Conservation (phyloP, 805 yeast species). For the Wickerhamomyces chaumierensis region DNA sequence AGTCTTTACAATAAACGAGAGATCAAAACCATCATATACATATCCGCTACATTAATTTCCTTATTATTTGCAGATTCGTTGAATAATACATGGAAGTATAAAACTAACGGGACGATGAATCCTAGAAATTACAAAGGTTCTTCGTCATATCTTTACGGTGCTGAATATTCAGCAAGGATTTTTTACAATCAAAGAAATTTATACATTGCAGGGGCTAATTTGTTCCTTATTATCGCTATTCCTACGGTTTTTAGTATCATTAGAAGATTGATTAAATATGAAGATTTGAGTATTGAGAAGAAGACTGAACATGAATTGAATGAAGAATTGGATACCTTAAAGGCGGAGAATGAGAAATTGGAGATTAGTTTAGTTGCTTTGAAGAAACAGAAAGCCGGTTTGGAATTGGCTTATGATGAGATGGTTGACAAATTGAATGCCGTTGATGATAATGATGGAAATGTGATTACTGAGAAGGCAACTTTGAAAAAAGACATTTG, state of each 20-base stretch:
- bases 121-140: constrained; percentile 8
- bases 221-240: constrained; percentile 43
- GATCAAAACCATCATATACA: constrained; percentile 32
- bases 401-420: constrained; percentile 37
- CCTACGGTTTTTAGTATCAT: constrained; percentile 42
- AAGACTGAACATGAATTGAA: constrained; percentile 7
- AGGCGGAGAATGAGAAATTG: constrained; percentile 18
- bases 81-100: constrained; percentile 27
- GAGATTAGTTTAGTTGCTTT: constrained; percentile 33
- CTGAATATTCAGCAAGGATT: constrained; percentile 45
- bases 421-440: constrained; percentile 20
- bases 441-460: constrained; percentile 4
- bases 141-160: constrained; percentile 22
- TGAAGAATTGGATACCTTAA: neutral
- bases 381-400: constrained; percentile 38
- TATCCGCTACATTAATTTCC: constrained; percentile 30
- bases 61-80: constrained; percentile 45
- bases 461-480: no score
- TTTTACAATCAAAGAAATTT: constrained; percentile 55
- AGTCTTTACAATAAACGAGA: constrained; percentile 26
- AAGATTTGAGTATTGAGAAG: constrained; percentile 21
- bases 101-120: constrained; percentile 19
- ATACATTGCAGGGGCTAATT: constrained; percentile 51
- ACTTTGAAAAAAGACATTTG: no score
- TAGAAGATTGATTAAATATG: constrained; percentile 37